A percentile compares a stretch with the other conserved stretches of the same genome.
Evolutionary conservation across 1,139 yeast genomes (phyloP).

Genomic region (Zygoascus hellenicus): DNA sequence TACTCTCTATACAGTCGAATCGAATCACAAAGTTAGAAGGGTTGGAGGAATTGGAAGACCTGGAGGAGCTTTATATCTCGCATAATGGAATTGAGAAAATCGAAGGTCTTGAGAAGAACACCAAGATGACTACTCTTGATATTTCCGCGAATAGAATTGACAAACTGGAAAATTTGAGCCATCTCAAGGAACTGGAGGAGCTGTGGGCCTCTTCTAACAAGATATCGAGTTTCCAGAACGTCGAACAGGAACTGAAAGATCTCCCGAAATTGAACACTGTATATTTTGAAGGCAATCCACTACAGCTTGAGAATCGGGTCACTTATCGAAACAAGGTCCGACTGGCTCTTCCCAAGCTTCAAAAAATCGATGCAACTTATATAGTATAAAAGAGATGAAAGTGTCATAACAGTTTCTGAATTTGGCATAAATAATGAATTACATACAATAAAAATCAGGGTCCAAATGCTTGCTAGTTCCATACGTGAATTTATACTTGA

Average conservation of each 20-base stretch:
- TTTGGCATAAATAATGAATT: background rate
- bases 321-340: slow-evolving; percentile 80
- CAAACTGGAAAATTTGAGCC: slow-evolving; percentile 58
- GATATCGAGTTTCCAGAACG: slow-evolving; percentile 60
- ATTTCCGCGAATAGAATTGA: slow-evolving; percentile 68
- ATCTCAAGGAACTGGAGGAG: slow-evolving; percentile 69
- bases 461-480: slow-evolving; percentile 8
- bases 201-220: slow-evolving; percentile 87
- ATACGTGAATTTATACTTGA: background rate
- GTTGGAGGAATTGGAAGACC: slow-evolving; percentile 57
- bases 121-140: slow-evolving; percentile 68
- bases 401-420: background rate
- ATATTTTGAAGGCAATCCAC: slow-evolving; percentile 91
- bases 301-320: slow-evolving; percentile 66
- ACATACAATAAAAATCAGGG: slow-evolving; percentile 1
- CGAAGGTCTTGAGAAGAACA: slow-evolving; percentile 71
- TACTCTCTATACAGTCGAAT: slow-evolving; percentile 86
- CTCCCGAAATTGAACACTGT: slow-evolving; percentile 75
- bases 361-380: slow-evolving; percentile 89
- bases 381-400: slow-evolving; percentile 11
- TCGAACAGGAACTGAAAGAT: slow-evolving; percentile 58
- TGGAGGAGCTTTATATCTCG: slow-evolving; percentile 84
- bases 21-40: slow-evolving; percentile 76
- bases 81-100: slow-evolving; percentile 74
- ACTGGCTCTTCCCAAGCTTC: slow-evolving; percentile 64